Evolutionary conservation across 257 asterid species (phyloP), one percentile per base, ranked within the genome.

Genomic region (Linaria vulgaris): DNA sequence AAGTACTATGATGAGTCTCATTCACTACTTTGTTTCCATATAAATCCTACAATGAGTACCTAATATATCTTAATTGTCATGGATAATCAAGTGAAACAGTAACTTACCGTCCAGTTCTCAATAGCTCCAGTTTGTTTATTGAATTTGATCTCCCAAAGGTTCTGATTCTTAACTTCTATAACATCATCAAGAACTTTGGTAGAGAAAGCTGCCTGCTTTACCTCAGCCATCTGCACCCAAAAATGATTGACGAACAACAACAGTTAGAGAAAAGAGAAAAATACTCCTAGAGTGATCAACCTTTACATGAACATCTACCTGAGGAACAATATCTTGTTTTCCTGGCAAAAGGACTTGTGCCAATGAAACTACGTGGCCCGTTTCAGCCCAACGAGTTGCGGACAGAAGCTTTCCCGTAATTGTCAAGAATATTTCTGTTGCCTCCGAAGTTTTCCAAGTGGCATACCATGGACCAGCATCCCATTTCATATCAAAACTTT

Each of bases 61-160:
- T 4, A 11, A 11, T 34, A 34, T 34, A 34, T 11, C 6, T 34
- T 2, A 10, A 56, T 13, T 12, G 19, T 64, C 49, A 47, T 12
- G 23, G 5, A 27, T 19, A 60, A 53, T 58, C 39, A 15, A 59
- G 20, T 31, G 43, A 31, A 66, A 64, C 17, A 25, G 65, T 16
- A 64, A 13, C 51, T 66, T 85, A 92, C 99, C 97, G 85, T 82
- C 99, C 97, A 94, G 79, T 85, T 78, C 69, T 78, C 90, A 59
- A 94, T 81, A 27, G 77, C 71, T 72, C 97, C 97, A 19, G 76
- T 76, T 75, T 71, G 67, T 72, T 74, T 79, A 76, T 84, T 81
- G 61, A 94, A 83, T 63, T 60, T 79, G 79, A 94, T 84, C 79
- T 80, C 96, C 99, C 97, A 90, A 48, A 56, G 69, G 56, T 83